phyloP scores from a whole-genome alignment of 495 filamentous ascomycete genomes.

The Aspergillus sclerotiicarbonarius region DNA sequence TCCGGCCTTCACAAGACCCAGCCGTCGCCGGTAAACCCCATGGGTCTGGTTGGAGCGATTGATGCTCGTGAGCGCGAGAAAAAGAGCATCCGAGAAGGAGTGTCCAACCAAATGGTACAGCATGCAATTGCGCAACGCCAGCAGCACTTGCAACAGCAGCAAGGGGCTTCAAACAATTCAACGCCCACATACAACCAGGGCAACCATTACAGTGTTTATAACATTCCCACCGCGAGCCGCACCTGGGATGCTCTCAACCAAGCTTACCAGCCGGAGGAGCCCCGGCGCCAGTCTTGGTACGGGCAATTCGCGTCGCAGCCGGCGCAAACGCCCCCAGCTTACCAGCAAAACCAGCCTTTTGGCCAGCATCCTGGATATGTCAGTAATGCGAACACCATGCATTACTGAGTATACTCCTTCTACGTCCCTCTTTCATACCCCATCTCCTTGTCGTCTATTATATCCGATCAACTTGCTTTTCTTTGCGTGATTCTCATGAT shows the following conservation, averaged over 20 bases:
- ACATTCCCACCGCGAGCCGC: constrained; percentile 39
- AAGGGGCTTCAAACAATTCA: constrained; percentile 25
- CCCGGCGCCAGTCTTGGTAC: constrained; percentile 43
- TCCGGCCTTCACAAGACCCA: constrained; percentile 50
- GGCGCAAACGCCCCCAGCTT: constrained; percentile 20
- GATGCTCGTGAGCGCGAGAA: constrained; percentile 73
- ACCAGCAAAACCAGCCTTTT: constrained; percentile 30
- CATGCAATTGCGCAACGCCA: constrained; percentile 76
- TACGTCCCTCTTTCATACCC: background rate
- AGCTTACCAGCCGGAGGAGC: constrained; percentile 31
- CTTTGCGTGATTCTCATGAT: constrained; percentile 7
- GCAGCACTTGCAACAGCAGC: constrained; percentile 52
- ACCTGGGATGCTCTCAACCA: constrained; percentile 46
- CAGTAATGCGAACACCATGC: constrained; percentile 26
- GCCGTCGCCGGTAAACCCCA: constrained; percentile 43
- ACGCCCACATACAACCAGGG: constrained; percentile 15
- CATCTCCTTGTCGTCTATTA: constrained; percentile 8
- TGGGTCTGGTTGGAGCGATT: constrained; percentile 72
- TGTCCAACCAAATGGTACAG: constrained; percentile 70
- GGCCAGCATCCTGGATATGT: constrained; percentile 28
- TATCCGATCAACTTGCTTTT: constrained; percentile 5
- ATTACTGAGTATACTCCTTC: constrained; percentile 14
- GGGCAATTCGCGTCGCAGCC: constrained; percentile 30
- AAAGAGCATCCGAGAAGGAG: constrained; percentile 65
- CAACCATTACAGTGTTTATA: constrained; percentile 31